Evolutionary conservation across 345 rosid species (phyloP).

Genomic region (Moringa oleifera): DNA sequence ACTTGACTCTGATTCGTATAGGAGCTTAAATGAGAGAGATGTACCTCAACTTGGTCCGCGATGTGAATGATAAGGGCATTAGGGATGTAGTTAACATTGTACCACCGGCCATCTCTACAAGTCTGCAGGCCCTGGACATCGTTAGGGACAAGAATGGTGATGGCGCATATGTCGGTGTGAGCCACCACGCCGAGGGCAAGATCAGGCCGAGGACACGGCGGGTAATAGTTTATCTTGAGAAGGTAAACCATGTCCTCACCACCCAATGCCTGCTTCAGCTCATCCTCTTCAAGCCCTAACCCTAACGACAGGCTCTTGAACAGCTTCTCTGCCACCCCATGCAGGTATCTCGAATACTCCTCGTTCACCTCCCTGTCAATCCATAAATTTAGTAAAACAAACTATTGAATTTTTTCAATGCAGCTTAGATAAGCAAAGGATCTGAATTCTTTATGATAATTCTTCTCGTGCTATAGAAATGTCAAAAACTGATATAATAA

Average conservation of each 20-base stretch:
- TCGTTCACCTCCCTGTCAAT: constrained; percentile 76
- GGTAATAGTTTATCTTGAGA: constrained; percentile 81
- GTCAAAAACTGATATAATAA: too few relatives aligned
- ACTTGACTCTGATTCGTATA: too few relatives aligned
- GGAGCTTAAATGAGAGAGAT: too few relatives aligned
- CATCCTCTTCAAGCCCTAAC: constrained; percentile 46
- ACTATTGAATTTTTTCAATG: too few relatives aligned
- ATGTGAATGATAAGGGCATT: constrained; percentile 69
- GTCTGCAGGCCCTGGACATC: constrained; percentile 85
- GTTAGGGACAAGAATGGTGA: constrained; percentile 80
- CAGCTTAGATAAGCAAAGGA: too few relatives aligned
- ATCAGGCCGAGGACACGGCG: constrained; percentile 91
- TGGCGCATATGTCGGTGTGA: constrained; percentile 65
- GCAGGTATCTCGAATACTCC: constrained; percentile 49
- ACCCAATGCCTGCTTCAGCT: constrained; percentile 46
- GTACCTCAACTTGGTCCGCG: constrained; percentile 92
- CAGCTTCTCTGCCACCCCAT: constrained; percentile 49
- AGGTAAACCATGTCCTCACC: constrained; percentile 57
- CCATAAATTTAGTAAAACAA: too few relatives aligned
- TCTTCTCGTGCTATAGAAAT: too few relatives aligned
- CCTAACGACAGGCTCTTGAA: constrained; percentile 49
- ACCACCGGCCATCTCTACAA: constrained; percentile 61
- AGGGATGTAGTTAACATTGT: constrained; percentile 62
- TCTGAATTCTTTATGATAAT: too few relatives aligned
- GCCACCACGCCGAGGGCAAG: constrained; percentile 72